Percentiles rank a stretch among this genome's conserved stretches.
These are phyloP conservation scores for Lojkania enalia DNA, from an alignment of 2,329 filamentous ascomycete species.

Conservation along the genomic window DNA sequence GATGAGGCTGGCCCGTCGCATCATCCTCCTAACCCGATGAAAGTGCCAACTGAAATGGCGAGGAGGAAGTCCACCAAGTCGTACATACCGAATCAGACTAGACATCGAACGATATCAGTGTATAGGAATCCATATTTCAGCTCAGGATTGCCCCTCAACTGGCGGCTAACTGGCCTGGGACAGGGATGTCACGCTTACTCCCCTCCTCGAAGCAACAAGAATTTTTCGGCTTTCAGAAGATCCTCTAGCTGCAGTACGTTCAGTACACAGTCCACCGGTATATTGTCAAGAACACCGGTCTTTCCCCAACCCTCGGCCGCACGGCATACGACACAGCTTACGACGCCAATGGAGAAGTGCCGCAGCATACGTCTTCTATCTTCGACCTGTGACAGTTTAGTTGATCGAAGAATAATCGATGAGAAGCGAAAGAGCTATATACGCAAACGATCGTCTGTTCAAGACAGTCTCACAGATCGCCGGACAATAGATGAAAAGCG, in stretches of 20 bases:
- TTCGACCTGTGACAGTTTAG: constrained; percentile 37
- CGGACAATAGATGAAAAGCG: constrained; percentile 47
- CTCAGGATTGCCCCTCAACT: constrained; percentile 34
- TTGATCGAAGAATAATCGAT: constrained; percentile 43
- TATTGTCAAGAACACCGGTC: constrained; percentile 43
- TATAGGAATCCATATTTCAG: constrained; percentile 32
- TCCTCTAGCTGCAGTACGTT: constrained; percentile 43
- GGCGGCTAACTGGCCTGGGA: constrained; percentile 35
- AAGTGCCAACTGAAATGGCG: constrained; percentile 46
- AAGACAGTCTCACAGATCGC: constrained; percentile 42
- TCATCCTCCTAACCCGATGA: constrained; percentile 49
- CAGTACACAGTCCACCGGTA: constrained; percentile 45
- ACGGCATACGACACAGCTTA: constrained; percentile 28
- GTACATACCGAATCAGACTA: constrained; percentile 32
- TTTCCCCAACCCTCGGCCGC: constrained; percentile 39
- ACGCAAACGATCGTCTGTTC: constrained; percentile 19
- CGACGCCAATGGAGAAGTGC: constrained; percentile 39
- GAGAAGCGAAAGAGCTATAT: constrained; percentile 50
- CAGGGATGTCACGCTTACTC: constrained; percentile 36
- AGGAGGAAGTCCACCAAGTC: constrained; percentile 39
- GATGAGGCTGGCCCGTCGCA: constrained; percentile 40
- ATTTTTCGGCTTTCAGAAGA: constrained; percentile 29
- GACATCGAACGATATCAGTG: constrained; percentile 25
- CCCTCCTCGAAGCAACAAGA: constrained; percentile 31
- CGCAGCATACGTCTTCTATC: constrained; percentile 47